phyloP scores from a whole-genome alignment of 768 basidiomycete species.

The Lactifluus hygrophoroides region DNA sequence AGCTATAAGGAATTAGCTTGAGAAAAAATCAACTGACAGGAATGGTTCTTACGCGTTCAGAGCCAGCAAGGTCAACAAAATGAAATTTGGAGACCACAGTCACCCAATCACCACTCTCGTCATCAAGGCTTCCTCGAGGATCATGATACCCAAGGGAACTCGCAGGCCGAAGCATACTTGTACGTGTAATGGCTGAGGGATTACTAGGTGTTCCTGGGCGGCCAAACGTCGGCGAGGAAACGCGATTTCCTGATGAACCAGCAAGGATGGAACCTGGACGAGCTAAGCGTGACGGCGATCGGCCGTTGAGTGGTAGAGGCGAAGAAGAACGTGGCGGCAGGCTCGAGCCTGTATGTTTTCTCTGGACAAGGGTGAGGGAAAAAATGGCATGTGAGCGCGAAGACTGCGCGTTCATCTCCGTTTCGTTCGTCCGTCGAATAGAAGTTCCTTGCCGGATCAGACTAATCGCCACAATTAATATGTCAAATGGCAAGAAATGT shows the following conservation, averaged over 20 bases:
- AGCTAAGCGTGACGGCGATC: constrained; percentile 69
- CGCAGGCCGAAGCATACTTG: constrained; percentile 54
- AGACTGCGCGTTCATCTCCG: constrained; percentile 97
- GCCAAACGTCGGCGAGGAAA: constrained; percentile 72
- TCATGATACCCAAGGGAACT: constrained; percentile 47
- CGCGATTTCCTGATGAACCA: constrained; percentile 36
- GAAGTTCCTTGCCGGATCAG: constrained; percentile 84
- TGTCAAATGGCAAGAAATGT: constrained; percentile 6
- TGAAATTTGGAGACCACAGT: constrained; percentile 95
- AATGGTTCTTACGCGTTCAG: constrained; percentile 64
- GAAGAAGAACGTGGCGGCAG: constrained; percentile 68
- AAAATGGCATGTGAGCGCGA: constrained; percentile 99
- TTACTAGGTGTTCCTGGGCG: constrained; percentile 78
- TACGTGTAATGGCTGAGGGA: constrained; percentile 62
- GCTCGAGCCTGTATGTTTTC: constrained; percentile 68
- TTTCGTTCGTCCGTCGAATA: constrained; percentile 90
- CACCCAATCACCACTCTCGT: constrained; percentile 74
- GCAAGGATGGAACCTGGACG: constrained; percentile 75
- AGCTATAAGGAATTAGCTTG: constrained; percentile 40
- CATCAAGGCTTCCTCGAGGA: constrained; percentile 34
- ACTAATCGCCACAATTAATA: constrained; percentile 35
- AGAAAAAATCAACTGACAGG: background rate
- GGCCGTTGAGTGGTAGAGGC: constrained; percentile 63
- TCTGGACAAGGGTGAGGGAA: constrained; percentile 89
- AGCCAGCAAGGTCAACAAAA: constrained; percentile 96